These are phyloP conservation scores for Geosmithia flava DNA, from an alignment of 2,329 filamentous ascomycete genomes.

Conservation along the genomic window DNA sequence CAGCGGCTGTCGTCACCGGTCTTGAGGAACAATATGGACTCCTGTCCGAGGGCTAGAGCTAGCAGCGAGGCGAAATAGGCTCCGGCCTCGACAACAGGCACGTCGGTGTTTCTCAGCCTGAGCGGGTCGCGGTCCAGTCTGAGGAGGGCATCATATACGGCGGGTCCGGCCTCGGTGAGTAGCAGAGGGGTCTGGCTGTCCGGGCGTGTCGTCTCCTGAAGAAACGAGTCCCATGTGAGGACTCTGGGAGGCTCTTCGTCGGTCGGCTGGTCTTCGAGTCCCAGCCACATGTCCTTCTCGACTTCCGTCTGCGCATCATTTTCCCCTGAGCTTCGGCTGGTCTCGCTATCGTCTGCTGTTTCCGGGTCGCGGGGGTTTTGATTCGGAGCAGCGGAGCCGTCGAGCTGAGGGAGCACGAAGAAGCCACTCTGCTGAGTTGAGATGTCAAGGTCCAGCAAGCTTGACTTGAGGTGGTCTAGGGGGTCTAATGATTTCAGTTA, in stretches of 20 bases:
- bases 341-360: neutral
- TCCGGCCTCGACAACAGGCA: constrained; percentile 31
- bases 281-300: constrained; percentile 31
- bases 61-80: constrained; percentile 46
- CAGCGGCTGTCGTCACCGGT: constrained; percentile 26
- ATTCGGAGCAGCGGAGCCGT: neutral
- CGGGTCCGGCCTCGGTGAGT: constrained; percentile 56
- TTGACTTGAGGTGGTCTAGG: neutral
- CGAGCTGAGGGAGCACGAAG: constrained; percentile 24
- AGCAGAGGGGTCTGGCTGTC: constrained; percentile 35
- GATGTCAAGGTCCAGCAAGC: neutral
- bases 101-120: constrained; percentile 20
- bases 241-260: constrained; percentile 25
- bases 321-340: neutral
- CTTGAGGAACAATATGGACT: constrained; percentile 59
- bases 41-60: constrained; percentile 56
- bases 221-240: constrained; percentile 60
- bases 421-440: constrained; percentile 16
- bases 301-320: neutral
- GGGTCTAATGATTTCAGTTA: neutral
- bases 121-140: constrained; percentile 25
- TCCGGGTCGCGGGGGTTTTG: constrained; percentile 4
- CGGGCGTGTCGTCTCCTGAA: constrained; percentile 12
- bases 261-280: constrained; percentile 15
- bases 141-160: constrained; percentile 53